phyloP scores from a whole-genome alignment of 2,329 filamentous ascomycete genomes.

The Magnaporthales sp. region DNA sequence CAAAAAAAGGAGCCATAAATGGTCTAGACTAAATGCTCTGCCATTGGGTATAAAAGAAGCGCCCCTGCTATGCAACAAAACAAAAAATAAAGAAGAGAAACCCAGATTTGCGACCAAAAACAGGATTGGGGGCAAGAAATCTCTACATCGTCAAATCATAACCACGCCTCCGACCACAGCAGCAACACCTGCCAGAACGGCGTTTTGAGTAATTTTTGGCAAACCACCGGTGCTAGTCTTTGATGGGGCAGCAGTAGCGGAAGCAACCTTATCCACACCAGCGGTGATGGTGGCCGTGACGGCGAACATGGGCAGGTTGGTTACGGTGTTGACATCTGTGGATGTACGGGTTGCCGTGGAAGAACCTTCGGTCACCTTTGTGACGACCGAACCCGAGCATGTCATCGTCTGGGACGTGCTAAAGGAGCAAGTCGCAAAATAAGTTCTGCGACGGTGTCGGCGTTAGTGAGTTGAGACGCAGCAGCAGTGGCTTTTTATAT shows the following conservation, averaged over 20 bases:
- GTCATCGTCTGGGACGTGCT: neutral
- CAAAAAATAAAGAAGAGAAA: neutral
- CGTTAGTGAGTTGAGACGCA: neutral
- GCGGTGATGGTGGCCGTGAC: neutral
- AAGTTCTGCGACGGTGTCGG: neutral
- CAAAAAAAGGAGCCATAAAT: neutral
- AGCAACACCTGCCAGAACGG: constrained; percentile 11
- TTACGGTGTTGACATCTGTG: neutral
- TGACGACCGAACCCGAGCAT: constrained; percentile 4
- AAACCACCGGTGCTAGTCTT: constrained; percentile 6
- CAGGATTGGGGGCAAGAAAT: neutral
- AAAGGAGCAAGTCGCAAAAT: neutral
- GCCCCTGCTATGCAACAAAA: neutral
- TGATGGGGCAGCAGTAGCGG: neutral
- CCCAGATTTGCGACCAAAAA: neutral
- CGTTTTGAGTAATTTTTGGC: constrained; percentile 10
- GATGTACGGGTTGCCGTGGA: constrained; percentile 11
- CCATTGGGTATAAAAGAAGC: neutral
- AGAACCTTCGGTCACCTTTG: constrained; percentile 14
- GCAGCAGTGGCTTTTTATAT: neutral
- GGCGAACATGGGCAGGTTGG: neutral
- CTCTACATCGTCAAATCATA: constrained; percentile 3
- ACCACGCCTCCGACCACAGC: constrained; percentile 10
- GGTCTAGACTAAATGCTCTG: neutral
- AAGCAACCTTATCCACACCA: neutral